Conservation (phyloP, 2,329 filamentous ascomycete species). For the Botrytis medusae region DNA sequence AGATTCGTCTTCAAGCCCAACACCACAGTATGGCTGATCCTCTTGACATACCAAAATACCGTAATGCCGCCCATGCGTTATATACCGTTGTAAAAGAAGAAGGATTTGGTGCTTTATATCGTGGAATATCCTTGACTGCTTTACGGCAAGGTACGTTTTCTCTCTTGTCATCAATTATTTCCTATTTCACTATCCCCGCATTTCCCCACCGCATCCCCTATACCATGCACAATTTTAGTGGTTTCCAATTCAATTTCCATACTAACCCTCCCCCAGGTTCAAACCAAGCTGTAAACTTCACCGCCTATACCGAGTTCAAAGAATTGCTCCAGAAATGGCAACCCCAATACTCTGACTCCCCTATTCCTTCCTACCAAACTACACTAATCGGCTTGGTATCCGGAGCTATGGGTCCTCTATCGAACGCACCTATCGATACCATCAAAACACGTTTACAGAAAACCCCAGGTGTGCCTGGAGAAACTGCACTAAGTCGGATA, state of each 20-base stretch:
- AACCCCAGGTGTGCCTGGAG: conserved; percentile 77
- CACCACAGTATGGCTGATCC: conserved; percentile 98
- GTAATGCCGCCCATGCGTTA: conserved; percentile 78
- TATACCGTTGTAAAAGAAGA: conserved; percentile 94
- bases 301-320: conserved; percentile 94
- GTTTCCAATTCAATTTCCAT: background rate
- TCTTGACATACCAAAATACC: conserved; percentile 93
- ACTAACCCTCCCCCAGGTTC: conserved; percentile 40
- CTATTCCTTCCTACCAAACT: conserved; percentile 85
- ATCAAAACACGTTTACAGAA: conserved; percentile 98
- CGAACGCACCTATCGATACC: conserved; percentile 96
- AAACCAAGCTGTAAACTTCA: conserved; percentile 99
- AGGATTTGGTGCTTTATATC: conserved; percentile 82
- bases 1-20: conserved; percentile 97
- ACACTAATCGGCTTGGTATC: conserved; percentile 82
- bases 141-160: conserved; percentile 73
- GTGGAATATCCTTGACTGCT: conserved; percentile 90
- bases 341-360: conserved; percentile 61
- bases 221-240: background rate
- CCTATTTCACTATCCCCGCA: background rate
- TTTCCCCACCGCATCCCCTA: background rate
- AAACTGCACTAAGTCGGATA: conserved; percentile 79
- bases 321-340: conserved; percentile 70
- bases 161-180: background rate
- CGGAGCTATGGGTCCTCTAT: conserved; percentile 92